Conservation (phyloP, 225 moss, liverwort and hornwort species). For the Pseudisothecium myosuroides region DNA sequence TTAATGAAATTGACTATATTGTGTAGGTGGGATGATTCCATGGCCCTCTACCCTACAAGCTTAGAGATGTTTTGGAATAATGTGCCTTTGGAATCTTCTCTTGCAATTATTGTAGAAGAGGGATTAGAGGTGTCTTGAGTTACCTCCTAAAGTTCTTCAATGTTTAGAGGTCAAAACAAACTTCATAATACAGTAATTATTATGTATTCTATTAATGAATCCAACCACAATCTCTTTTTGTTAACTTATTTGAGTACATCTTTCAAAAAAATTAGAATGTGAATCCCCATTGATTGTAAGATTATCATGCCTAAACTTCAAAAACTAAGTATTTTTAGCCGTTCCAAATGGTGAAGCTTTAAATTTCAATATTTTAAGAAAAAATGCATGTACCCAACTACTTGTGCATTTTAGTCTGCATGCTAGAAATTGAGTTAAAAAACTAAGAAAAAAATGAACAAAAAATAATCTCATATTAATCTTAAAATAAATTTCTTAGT, state of each 20-base stretch:
- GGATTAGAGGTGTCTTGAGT: background rate
- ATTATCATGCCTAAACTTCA: background rate
- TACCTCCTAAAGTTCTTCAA: background rate
- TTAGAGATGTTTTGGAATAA: background rate
- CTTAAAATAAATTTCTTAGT: no score
- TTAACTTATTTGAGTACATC: background rate
- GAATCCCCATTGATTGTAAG: background rate
- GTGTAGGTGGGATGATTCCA: background rate
- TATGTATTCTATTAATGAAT: background rate
- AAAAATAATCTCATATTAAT: no score
- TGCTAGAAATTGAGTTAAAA: no score
- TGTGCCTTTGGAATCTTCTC: background rate
- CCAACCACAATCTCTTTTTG: background rate
- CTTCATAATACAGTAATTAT: background rate
- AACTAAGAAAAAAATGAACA: no score
- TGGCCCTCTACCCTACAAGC: background rate
- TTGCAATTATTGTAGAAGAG: background rate
- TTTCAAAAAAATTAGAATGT: rapidly evolving
- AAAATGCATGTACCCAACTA: rapidly evolving
- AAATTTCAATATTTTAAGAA: background rate
- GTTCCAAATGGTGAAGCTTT: background rate
- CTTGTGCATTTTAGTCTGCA: no score
- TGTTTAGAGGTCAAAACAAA: background rate
- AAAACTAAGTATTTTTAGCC: background rate
- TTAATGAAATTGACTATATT: background rate